Evolutionary conservation across 1,284 basidiomycete genomes (phyloP), one percentile per base, ranked within the genome.

Genomic region (Xerocomus amazonicus): DNA sequence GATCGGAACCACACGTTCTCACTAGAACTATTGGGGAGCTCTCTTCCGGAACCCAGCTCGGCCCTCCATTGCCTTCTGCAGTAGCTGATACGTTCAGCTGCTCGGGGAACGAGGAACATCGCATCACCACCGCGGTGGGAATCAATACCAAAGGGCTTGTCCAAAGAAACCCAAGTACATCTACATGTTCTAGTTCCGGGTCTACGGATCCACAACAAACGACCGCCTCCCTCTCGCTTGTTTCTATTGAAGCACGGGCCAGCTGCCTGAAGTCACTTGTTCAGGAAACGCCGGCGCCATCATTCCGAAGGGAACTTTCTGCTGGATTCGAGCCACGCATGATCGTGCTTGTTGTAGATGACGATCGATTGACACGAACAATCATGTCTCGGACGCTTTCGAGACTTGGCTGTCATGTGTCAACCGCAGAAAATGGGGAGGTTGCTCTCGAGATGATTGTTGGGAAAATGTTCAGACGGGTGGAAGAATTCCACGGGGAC

Each of bases 381-480:
- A 73, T 94, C 53, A 94, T 95, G 92, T 80, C 78, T 43, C 77
- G 91, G 34, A 83, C 92, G 71, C 74, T 95, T 47, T 79, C 80
- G 17, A 77, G 90, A 14, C 70, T 95, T 4, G 91, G 92, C 1
- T 92, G 90, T 67, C 67, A 69, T 38, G 90, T 94, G 16, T 74
- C 78, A 3, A 84, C 81, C 5, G 92, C 93, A n/a, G 90, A 94
- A 69, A 93, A 96, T 60, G 92, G 92, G 6, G 81, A 85, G 62
- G 70, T 87, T 28, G 92, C 91, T 6, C 70, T 94, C 43, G 83
- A 89, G 51, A 77, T 90, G 73, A 80, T 94, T 38, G 63, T 85
- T 14, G 77, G 76, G 8, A 42, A 48, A 49, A 58, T 48, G n/a
- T 47, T 37, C 10, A 34, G 34, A 38, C 35, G 31, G 27, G 35